Evolutionary conservation across 257 asterid species (phyloP), one percentile per base, ranked within the genome.

Genomic region (Phtheirospermum japonicum): DNA sequence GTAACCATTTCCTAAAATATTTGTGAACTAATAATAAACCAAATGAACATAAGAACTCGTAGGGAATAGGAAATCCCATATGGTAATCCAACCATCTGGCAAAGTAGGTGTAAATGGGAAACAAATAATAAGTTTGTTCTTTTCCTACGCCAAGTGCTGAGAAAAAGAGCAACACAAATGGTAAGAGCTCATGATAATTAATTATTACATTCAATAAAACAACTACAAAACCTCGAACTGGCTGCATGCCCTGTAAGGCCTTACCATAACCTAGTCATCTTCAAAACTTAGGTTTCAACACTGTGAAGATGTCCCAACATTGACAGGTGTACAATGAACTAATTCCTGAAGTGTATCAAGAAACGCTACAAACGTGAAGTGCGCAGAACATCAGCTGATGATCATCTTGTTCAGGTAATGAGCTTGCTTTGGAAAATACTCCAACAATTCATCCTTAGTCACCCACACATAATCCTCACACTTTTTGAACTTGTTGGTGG

Each of bases 391-490:
- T 84, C 80, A 84, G 77, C 79, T 75, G 66, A 85, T 82, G 71
- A 89, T 83, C 96, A 93, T 87, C 86, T 82, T 82, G 82, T 73
- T 81, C 14, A 88, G 81, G 79, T 75, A 87, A 49, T 82, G 91
- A 33, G 80, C 80, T 49, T 89, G 97, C 74, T 87, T 79, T 0
- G 97, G 99, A 36, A 93, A 87, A 76, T 80, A 79, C 77, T 87
- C 96, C 85, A 93, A 45, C 14, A 93, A 63, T 52, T 89, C 99
- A 52, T 83, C 94, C 81, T 85, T 93, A 0, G 96, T 87, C 62
- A 78, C 97, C 99, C 99, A 93, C 28, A 74, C 82, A 57, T 76
- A 83, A 79, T 93, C 96, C 49, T 89, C 85, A 50, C 94, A 87
- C 55, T 65, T 76, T n/a, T 62, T 59, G 48, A 79, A 76, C 80